Conservation (phyloP, 2,329 filamentous ascomycete genomes). For the Aspergillus candidus region DNA sequence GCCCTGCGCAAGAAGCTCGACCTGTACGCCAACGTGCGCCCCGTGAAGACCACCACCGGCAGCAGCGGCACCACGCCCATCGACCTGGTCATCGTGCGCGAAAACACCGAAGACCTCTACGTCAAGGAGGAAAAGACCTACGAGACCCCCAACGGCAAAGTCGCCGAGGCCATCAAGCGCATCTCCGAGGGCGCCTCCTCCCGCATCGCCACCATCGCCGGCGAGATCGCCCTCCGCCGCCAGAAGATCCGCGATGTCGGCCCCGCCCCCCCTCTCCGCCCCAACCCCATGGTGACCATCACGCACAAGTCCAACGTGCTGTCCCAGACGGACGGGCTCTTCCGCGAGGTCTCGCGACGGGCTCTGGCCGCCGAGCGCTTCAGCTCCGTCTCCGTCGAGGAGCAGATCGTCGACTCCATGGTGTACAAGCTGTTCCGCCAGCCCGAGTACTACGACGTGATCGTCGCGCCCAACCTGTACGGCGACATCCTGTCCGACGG, state of each 20-base stretch:
- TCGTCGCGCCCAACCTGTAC: constrained; percentile 95
- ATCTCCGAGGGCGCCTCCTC: constrained; percentile 80
- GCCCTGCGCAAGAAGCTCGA: constrained; percentile 91
- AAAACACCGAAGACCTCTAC: constrained; percentile 98
- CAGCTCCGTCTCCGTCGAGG: constrained; percentile 65
- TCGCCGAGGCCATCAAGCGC: constrained; percentile 96
- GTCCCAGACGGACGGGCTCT: constrained; percentile 91
- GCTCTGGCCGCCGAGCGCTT: constrained; percentile 65
- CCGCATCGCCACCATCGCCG: constrained; percentile 88
- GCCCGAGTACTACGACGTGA: constrained; percentile 91
- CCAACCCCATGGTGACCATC: constrained; percentile 75
- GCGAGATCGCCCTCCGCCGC: constrained; percentile 83
- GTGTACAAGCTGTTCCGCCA: constrained; percentile 99
- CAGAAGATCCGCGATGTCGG: constrained; percentile 66
- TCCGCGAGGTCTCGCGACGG: constrained; percentile 70
- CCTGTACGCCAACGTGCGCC: constrained; percentile 95
- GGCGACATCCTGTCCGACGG: constrained; percentile 95
- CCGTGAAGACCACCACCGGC: constrained; percentile 73
- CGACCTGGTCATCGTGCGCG: constrained; percentile 95
- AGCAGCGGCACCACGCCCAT: constrained; percentile 54
- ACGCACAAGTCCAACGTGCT: constrained; percentile 99
- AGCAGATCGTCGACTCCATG: constrained; percentile 99
- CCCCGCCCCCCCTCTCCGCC: constrained; percentile 50
- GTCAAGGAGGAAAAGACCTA: constrained; percentile 93
- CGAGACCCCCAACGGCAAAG: constrained; percentile 65